Evolutionary conservation across 257 asterid genomes (phyloP), one percentile per base, ranked within the genome.

Genomic region (Capsicum chinense): DNA sequence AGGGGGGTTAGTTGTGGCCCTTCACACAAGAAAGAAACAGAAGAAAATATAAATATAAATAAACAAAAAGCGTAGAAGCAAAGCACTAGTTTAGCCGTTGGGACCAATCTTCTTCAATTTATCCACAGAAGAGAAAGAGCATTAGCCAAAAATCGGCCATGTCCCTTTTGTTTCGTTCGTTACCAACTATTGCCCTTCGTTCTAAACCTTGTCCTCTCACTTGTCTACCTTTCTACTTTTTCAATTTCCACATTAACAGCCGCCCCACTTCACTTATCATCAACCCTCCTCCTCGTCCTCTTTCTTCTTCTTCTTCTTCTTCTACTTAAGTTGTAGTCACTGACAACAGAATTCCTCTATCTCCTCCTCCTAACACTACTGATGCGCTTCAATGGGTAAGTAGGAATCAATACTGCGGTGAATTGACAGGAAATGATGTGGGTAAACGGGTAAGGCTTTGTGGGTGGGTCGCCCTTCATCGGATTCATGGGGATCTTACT

Each of bases 381-480:
- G 93, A 91, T 1, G 58, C 91, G 2, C 96, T 97, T 8, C 92
- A 93, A 76, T 95, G 98, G 99, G 97, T 90, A 64, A 91, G 68
- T 50, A 92, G 98, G 81, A 97, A 94, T n/a, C 92, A 85, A 68
- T 90, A 83, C 37, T 97, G 98, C 84, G 98, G 98, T 57, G 92
- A 93, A 85, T 89, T 97, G 89, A 88, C 95, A 14, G 95, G 90
- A 83, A 78, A 83, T 68, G 96, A 95, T 84, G 90, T 93, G 73
- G 98, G 98, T 26, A 93, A 86, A 79, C 94, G 97, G 78, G 98
- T 97, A 83, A 90, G 95, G 62, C 93, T 97, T 9, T 97, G 99
- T 74, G 98, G 99, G 52, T 97, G 99, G 99, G 99, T 95, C 84
- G 99, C 98, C 70, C 94, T 95, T 82, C 98, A 95, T 84, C 97